Evolutionary conservation across 257 asterid genomes (phyloP).

Genomic region (Ajuga chamaepitys): DNA sequence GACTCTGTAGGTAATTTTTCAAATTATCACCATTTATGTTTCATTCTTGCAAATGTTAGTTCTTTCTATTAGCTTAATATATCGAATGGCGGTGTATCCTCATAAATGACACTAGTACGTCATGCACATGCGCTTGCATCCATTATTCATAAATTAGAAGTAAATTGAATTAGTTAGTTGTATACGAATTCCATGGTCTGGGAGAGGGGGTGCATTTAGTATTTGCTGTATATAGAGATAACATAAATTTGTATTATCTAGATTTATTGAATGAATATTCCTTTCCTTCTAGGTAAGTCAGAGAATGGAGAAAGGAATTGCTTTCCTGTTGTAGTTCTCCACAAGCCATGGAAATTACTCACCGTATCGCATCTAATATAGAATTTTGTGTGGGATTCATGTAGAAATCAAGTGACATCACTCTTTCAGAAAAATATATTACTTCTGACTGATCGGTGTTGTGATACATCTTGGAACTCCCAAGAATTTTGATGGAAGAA

Average conservation of each 20-base stretch:
- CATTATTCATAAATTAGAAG: not conserved
- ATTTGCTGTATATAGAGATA: not conserved
- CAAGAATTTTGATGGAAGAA: not conserved
- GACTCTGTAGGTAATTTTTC: constrained; percentile 67
- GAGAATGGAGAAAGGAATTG: not conserved
- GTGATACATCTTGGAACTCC: not conserved
- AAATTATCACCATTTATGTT: not conserved
- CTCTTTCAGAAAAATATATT: not conserved
- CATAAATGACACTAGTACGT: not conserved
- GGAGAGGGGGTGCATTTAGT: not conserved
- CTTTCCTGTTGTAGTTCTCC: not conserved
- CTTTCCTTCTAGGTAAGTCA: not conserved
- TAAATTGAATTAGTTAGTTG: not conserved
- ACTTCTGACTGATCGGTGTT: not conserved
- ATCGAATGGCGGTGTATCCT: not conserved
- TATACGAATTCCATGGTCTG: not conserved
- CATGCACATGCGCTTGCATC: not conserved
- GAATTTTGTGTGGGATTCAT: not conserved
- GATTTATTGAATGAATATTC: not conserved
- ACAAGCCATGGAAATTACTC: not conserved
- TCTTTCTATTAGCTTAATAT: not conserved
- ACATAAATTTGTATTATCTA: not conserved
- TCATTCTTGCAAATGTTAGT: not conserved
- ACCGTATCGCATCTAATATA: not conserved
- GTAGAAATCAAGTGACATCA: not conserved